Conservation (phyloP, 768 basidiomycete species). For the Pulveroboletus ravenelii region DNA sequence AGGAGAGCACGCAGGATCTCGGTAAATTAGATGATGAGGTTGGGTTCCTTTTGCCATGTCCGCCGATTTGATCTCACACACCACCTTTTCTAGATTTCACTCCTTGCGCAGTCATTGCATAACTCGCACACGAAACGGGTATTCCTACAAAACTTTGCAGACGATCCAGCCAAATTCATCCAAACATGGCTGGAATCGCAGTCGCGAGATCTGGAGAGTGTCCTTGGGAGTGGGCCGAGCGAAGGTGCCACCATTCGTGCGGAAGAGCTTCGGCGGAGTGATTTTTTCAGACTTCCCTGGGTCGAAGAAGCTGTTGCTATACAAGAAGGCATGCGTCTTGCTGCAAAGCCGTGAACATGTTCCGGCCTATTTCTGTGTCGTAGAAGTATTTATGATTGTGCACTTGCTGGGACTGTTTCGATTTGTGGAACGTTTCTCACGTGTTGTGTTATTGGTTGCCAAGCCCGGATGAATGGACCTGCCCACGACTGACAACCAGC, state of each 20-base stretch:
- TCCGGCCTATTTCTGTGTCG: not conserved
- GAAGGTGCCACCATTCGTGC: slow-evolving; percentile 78
- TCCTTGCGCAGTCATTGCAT: slow-evolving; percentile 78
- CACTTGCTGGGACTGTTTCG: not conserved
- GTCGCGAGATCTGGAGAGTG: slow-evolving; percentile 82
- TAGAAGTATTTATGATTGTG: slow-evolving; percentile 1
- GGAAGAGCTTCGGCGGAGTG: slow-evolving; percentile 82
- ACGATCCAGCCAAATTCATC: slow-evolving; percentile 75
- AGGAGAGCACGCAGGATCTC: slow-evolving; percentile 65
- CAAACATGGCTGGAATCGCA: slow-evolving; percentile 91
- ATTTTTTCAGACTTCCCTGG: slow-evolving; percentile 91
- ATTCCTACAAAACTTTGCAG: slow-evolving; percentile 78
- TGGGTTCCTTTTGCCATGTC: not conserved
- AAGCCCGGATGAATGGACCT: not conserved
- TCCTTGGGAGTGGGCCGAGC: slow-evolving; percentile 82
- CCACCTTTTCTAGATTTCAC: slow-evolving; percentile 55
- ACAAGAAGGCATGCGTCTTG: slow-evolving; percentile 74
- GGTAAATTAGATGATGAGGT: slow-evolving; percentile 87
- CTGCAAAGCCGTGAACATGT: slow-evolving; percentile 38
- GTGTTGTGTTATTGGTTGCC: not conserved
- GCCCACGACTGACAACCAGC: slow-evolving; percentile 4
- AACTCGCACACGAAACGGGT: slow-evolving; percentile 84
- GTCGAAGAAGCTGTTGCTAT: slow-evolving; percentile 84
- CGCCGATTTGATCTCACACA: slow-evolving; percentile 17
- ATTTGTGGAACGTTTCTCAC: not conserved